Conservation (phyloP, 371 early-diverging fungal species). For the Syncephalis fuscata region DNA sequence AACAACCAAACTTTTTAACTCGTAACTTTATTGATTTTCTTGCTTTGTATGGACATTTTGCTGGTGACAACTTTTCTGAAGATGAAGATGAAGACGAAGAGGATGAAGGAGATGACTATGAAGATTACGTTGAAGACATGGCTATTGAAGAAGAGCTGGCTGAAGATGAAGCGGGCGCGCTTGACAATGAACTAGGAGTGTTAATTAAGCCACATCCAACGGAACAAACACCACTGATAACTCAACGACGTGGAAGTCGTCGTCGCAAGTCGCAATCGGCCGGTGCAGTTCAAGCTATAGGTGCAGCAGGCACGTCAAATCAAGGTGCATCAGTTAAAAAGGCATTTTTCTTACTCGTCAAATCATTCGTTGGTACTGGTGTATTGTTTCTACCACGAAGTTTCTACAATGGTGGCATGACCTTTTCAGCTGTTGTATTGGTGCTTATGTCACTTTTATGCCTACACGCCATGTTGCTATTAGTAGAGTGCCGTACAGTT, state of each 20-base stretch:
- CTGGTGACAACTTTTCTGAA: constrained; percentile 79
- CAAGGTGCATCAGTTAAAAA: constrained; percentile 42
- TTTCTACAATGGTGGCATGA: constrained; percentile 51
- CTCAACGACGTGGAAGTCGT: constrained; percentile 26
- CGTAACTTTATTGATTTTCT: constrained; percentile 87
- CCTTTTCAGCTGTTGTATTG: constrained; percentile 34
- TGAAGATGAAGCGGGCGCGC: constrained; percentile 12
- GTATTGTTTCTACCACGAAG: constrained; percentile 68
- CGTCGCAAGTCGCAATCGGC: constrained; percentile 34
- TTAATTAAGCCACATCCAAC: neutral
- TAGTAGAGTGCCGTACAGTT: constrained; percentile 36
- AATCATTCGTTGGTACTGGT: constrained; percentile 80
- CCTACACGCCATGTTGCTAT: constrained; percentile 34
- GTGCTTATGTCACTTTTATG: constrained; percentile 34
- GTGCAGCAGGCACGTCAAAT: no score
- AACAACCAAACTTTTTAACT: constrained; percentile 54
- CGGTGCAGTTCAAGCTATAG: constrained; percentile 9
- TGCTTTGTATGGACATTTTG: constrained; percentile 86
- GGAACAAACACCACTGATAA: constrained; percentile 1
- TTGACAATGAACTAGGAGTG: neutral
- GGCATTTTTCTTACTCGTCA: constrained; percentile 66
- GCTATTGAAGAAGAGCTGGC: constrained; percentile 9
- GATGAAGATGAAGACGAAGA: constrained; percentile 60
- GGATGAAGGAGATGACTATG: constrained; percentile 24
- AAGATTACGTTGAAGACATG: constrained; percentile 5